Evolutionary conservation across 495 filamentous ascomycete genomes (phyloP).

Genomic region (Cladorrhinum samala): DNA sequence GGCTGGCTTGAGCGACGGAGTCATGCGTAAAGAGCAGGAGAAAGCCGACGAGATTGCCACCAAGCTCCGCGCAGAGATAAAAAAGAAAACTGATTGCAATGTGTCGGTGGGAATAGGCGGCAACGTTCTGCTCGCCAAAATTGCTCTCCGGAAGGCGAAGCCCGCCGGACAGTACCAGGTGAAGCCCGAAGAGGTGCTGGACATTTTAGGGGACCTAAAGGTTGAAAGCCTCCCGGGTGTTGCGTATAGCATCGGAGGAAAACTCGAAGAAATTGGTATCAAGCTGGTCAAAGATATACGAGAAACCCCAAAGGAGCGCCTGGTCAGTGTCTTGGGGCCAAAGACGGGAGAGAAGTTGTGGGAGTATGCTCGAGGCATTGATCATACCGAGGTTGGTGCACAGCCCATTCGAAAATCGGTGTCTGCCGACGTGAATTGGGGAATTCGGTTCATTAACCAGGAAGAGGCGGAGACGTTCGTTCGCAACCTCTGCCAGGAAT

Average conservation of each 20-base stretch:
- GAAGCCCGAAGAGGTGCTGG: constrained; percentile 67
- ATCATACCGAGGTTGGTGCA: constrained; percentile 78
- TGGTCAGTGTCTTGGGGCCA: constrained; percentile 68
- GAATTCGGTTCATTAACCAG: constrained; percentile 86
- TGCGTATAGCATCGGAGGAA: constrained; percentile 75
- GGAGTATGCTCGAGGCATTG: constrained; percentile 87
- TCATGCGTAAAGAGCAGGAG: constrained; percentile 73
- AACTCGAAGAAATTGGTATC: constrained; percentile 79
- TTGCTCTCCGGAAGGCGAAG: constrained; percentile 87
- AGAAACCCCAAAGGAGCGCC: constrained; percentile 63
- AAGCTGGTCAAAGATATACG: constrained; percentile 78
- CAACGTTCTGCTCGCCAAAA: constrained; percentile 85
- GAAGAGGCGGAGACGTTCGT: constrained; percentile 88
- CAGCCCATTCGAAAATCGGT: constrained; percentile 78
- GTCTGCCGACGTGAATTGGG: constrained; percentile 97
- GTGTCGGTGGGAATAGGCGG: constrained; percentile 93
- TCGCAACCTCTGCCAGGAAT: constrained; percentile 70
- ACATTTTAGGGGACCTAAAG: constrained; percentile 66
- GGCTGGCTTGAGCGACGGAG: constrained; percentile 60
- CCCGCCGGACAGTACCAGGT: constrained; percentile 89
- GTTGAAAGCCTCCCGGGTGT: constrained; percentile 84
- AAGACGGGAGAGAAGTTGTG: constrained; percentile 90
- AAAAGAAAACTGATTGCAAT: constrained; percentile 68
- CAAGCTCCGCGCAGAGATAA: constrained; percentile 59
- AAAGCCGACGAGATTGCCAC: constrained; percentile 71